Evolutionary conservation across 1,284 basidiomycete genomes (phyloP).

Genomic region (Malassezia slooffiae): DNA sequence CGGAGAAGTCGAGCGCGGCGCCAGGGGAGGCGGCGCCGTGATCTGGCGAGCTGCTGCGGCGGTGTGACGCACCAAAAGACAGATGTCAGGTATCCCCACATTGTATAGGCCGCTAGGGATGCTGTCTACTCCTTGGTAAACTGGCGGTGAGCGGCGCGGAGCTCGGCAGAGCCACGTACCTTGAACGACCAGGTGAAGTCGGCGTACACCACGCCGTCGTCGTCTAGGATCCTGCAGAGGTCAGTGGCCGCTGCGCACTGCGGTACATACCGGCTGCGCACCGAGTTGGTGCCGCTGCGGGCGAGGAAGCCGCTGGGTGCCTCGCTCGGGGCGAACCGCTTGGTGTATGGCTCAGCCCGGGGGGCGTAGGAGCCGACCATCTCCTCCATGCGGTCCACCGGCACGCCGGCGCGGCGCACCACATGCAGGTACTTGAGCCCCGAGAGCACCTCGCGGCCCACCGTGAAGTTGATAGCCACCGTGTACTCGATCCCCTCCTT

Average conservation of each 20-base stretch:
- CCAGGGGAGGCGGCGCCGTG: too few species aligned
- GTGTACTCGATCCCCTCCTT: constrained; percentile 58
- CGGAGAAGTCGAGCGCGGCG: too few species aligned
- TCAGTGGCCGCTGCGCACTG: not conserved
- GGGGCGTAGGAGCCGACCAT: constrained; percentile 78
- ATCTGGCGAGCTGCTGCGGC: too few species aligned
- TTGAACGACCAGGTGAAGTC: constrained; percentile 52
- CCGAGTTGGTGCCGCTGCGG: constrained; percentile 61
- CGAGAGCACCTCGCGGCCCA: constrained; percentile 69
- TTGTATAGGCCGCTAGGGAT: too few species aligned
- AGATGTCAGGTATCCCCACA: constrained; percentile 1
- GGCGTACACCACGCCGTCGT: constrained; percentile 58
- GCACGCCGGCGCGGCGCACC: constrained; percentile 62
- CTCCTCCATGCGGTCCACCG: constrained; percentile 71
- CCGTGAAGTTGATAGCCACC: constrained; percentile 69
- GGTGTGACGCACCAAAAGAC: not conserved
- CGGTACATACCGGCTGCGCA: constrained; percentile 54
- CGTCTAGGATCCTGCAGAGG: constrained; percentile 63
- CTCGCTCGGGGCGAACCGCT: constrained; percentile 48
- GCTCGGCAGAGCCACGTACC: constrained; percentile 18
- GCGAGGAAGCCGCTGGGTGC: constrained; percentile 60
- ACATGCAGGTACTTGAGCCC: constrained; percentile 67
- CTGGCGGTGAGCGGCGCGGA: not conserved
- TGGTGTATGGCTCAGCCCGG: constrained; percentile 43
- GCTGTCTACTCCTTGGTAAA: not conserved